Evolutionary conservation across 2,329 filamentous ascomycete genomes (phyloP).

Genomic region (Cladobotryum mycophilum): DNA sequence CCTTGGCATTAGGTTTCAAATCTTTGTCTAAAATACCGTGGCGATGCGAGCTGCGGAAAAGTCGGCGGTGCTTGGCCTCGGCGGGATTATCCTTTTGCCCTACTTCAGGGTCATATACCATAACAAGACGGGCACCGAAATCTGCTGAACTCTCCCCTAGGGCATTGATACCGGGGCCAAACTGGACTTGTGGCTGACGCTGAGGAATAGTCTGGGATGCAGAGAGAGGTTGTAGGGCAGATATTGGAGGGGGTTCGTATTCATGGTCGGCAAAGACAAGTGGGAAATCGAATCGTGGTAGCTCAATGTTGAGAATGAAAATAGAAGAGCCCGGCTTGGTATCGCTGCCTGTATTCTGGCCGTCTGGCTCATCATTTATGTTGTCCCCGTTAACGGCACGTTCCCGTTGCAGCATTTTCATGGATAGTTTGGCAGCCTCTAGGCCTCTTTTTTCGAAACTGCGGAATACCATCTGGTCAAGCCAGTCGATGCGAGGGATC

Average conservation of each 20-base stretch:
- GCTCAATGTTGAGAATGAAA: constrained; percentile 82
- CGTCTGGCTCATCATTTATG: constrained; percentile 22
- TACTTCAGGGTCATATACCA: constrained; percentile 90
- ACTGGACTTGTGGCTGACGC: constrained; percentile 79
- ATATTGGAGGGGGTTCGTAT: constrained; percentile 79
- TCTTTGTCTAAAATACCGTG: constrained; percentile 94
- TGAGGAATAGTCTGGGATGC: constrained; percentile 63
- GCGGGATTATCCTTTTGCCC: constrained; percentile 86
- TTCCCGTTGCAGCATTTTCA: constrained; percentile 51
- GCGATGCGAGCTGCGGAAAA: constrained; percentile 83
- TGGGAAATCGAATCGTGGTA: constrained; percentile 91
- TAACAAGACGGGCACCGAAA: constrained; percentile 59
- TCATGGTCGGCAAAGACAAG: constrained; percentile 93
- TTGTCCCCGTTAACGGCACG: constrained; percentile 26
- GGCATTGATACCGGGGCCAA: constrained; percentile 81
- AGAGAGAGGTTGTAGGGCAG: constrained; percentile 57
- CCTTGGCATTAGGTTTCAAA: constrained; percentile 91
- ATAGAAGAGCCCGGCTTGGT: constrained; percentile 46
- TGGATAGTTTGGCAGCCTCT: constrained; percentile 56
- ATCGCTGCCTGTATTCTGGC: constrained; percentile 29
- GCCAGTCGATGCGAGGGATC: constrained; percentile 86
- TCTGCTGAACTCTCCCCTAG: constrained; percentile 46
- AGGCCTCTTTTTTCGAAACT: constrained; percentile 73
- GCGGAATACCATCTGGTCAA: constrained; percentile 90
- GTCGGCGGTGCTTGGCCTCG: constrained; percentile 85